Percentiles rank a stretch among this genome's conserved stretches.
Evolutionary conservation across 768 basidiomycete genomes (phyloP).

Genomic region (Xerocomellus amylosporus): DNA sequence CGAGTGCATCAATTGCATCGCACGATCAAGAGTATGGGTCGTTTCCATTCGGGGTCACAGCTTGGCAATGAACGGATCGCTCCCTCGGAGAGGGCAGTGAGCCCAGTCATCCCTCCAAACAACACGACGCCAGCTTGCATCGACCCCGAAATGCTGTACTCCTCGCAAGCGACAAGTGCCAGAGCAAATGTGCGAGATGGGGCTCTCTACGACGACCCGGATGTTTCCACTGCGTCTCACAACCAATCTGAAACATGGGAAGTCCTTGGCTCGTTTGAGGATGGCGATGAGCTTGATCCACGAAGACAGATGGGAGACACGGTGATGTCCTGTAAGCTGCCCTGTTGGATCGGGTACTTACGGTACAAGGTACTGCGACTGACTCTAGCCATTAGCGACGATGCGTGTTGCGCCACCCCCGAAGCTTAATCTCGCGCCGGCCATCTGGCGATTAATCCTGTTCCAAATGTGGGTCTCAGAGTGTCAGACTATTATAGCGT

Average conservation of each 20-base stretch:
- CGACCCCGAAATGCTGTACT: neutral
- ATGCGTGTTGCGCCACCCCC: neutral
- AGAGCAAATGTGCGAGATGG: neutral
- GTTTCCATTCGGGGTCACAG: neutral
- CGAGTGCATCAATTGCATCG: slow-evolving; percentile 23
- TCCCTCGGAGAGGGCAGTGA: slow-evolving; percentile 11
- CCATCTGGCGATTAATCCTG: slow-evolving; percentile 50
- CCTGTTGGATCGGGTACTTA: neutral
- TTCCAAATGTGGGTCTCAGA: slow-evolving; percentile 47
- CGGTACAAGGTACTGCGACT: neutral
- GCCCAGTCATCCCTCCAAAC: slow-evolving; percentile 18
- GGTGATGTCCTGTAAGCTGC: slow-evolving; percentile 13
- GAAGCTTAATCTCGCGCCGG: slow-evolving; percentile 33
- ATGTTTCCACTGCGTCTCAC: neutral
- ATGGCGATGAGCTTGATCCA: neutral
- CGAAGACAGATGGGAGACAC: neutral
- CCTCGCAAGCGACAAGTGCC: neutral
- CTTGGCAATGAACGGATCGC: neutral
- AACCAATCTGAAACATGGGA: slow-evolving; percentile 7
- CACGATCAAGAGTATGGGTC: slow-evolving; percentile 1
- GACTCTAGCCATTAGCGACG: slow-evolving; percentile 4
- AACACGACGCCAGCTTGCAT: slow-evolving; percentile 16
- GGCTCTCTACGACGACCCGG: neutral
- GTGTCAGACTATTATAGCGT: neutral
- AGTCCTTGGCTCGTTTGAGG: neutral